These are phyloP conservation scores for Plasmodium relictum DNA, from an alignment of 169 alveolate genomes.

Conservation along the genomic window DNA sequence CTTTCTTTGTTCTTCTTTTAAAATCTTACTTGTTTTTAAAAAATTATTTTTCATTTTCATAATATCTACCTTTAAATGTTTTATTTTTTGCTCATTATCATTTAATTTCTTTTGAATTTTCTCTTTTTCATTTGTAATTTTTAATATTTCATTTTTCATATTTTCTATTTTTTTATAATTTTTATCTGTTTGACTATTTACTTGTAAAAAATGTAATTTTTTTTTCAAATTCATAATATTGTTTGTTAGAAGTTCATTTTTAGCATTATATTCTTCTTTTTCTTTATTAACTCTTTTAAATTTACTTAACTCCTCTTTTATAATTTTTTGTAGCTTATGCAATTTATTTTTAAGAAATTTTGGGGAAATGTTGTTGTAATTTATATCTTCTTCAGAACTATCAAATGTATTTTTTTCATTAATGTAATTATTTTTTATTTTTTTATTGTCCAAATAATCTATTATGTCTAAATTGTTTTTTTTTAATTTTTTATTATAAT, in stretches of 20 bases:
- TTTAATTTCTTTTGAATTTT: slow-evolving; percentile 61
- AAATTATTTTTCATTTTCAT: slow-evolving; percentile 54
- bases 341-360: slow-evolving; percentile 41
- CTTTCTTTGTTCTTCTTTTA: slow-evolving; percentile 61
- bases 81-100: slow-evolving; percentile 56
- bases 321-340: slow-evolving; percentile 45
- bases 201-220: slow-evolving; percentile 33
- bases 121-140: slow-evolving; percentile 52
- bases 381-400: background rate
- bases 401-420: background rate
- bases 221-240: slow-evolving; percentile 35
- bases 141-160: slow-evolving; percentile 41
- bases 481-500: background rate
- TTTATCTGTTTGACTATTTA: slow-evolving; percentile 44
- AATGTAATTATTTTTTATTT: background rate
- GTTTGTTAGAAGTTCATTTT: slow-evolving; percentile 47
- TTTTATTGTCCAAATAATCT: background rate
- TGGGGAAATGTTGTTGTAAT: slow-evolving; percentile 15
- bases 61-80: slow-evolving; percentile 63
- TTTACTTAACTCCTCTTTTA: slow-evolving; percentile 45
- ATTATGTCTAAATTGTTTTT: background rate
- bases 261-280: slow-evolving; percentile 54
- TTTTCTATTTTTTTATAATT: slow-evolving; percentile 41
- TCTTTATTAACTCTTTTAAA: slow-evolving; percentile 40
- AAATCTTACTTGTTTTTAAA: slow-evolving; percentile 44